Evolutionary conservation across 2,329 filamentous ascomycete genomes (phyloP).

Genomic region (Acrodontium crateriforme): DNA sequence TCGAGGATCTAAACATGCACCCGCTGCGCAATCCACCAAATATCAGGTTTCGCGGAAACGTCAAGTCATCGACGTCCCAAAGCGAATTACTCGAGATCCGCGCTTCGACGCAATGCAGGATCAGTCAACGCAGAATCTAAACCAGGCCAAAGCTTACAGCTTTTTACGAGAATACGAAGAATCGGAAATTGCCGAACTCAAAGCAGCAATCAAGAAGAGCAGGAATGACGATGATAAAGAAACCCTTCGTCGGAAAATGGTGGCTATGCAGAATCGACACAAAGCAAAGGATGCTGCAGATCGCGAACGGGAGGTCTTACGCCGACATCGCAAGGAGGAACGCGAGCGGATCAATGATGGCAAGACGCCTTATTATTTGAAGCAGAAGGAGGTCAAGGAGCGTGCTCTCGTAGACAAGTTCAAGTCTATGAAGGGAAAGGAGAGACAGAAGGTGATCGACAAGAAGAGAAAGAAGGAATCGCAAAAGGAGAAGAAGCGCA

Average conservation of each 20-base stretch:
- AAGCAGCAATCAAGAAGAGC: constrained; percentile 49
- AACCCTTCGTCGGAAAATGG: constrained; percentile 55
- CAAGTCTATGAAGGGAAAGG: constrained; percentile 67
- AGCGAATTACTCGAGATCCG: constrained; percentile 58
- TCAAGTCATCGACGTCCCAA: constrained; percentile 50
- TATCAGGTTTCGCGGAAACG: constrained; percentile 70
- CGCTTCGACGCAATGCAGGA: constrained; percentile 63
- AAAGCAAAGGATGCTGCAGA: constrained; percentile 58
- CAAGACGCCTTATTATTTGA: constrained; percentile 86
- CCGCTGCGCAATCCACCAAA: constrained; percentile 69
- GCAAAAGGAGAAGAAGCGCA: constrained; percentile 61
- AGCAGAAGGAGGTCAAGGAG: constrained; percentile 82
- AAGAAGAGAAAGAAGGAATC: constrained; percentile 80
- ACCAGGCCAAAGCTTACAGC: constrained; percentile 59
- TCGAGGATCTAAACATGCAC: constrained; percentile 74
- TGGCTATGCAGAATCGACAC: constrained; percentile 65
- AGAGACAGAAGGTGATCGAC: constrained; percentile 75
- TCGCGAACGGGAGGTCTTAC: constrained; percentile 52
- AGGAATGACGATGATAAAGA: constrained; percentile 55
- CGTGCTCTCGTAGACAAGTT: constrained; percentile 66
- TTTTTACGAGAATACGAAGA: constrained; percentile 81
- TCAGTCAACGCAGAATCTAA: constrained; percentile 25
- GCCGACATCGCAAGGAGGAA: constrained; percentile 68
- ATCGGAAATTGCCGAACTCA: constrained; percentile 66
- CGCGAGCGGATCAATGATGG: constrained; percentile 74